Base-by-base conservation (phyloP, 495 filamentous ascomycete genomes). In the Talaromyces wortmannii region DNA sequence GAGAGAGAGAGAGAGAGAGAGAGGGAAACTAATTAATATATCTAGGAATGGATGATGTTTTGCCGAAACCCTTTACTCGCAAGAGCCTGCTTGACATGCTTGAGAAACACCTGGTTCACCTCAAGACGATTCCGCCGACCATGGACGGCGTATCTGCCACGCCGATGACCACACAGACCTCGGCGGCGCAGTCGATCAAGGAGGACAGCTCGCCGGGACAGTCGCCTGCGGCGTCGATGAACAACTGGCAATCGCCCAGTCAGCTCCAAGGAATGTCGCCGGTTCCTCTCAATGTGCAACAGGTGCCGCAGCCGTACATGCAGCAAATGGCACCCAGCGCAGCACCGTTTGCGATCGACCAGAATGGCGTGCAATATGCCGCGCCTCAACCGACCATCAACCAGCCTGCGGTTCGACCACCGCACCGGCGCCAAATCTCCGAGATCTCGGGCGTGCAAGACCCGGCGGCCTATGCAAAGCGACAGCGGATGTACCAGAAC, bases 11-110 rank as follows among this genome's bases (percentile, higher is more conserved):
- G 23, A 23, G 23, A 23, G 23, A 23, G 4, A 23, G 1, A 23
- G 1, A 23, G 1, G 23, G 1, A 23, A 2, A 23, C 23, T 23
- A 23, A 10, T 18, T 57, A 40, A 40, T 10, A 8, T 40, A 8
- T 40, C 36, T 40, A 97, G 94, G 94, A n/a, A 98, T 98, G 94
- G 94, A 96, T 64, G 94, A 96, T 64, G 92, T 98, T 8, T 77
- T 98, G 48, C 92, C 94, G 0, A 98, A 98, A 61, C 94, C 94
- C 0, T 98, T 98, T 67, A 98, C 92, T 3, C 91, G 91, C 65
- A 92, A 97, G 66, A 92, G 92, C 51, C 87, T 98, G 65, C 78
- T 96, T 45, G 83, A 86, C 55, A 90, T 96, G 74, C 79, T 98
- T 12, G 90, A 92, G 67, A 95, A 91, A 62, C 90, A 96, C 61